Evolutionary conservation across 768 basidiomycete species (phyloP), one percentile per base, ranked within the genome.

Genomic region (Xerocomus spinulosus): DNA sequence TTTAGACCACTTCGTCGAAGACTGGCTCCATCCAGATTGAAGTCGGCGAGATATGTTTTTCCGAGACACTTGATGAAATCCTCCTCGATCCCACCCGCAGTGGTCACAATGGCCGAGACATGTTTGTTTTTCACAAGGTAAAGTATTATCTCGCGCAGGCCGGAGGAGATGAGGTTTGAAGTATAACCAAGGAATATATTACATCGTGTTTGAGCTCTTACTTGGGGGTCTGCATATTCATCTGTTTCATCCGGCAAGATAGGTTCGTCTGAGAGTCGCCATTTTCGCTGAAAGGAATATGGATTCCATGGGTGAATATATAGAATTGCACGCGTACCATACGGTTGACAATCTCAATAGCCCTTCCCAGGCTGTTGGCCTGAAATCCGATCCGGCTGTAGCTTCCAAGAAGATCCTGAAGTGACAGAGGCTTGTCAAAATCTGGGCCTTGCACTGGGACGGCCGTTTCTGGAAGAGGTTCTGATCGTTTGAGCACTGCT

Each of bases 1-100:
- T 99, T 99, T 79, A 99, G 82, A n/a, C 96, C 96, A 51, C 80
- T 79, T 62, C 75, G 83, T 36, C 96, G 80, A 47, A 99, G 70
- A 48, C 84, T 83, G 5, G 92, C 89, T 13, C 96, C 96, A 52
- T 94, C 87, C 46, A 96, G 77, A 62, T 87, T 81, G 68, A 96
- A 99, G 57, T 93, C 91, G 1, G 91, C 91, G 36, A 98, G 76
- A 58, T 94, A 97, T 0, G 96, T 99, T 63, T 87, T 83, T n/a
- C 92, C 94, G 4, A 99, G 79, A 66, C 96, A 98, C 69, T 99
- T 99, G 70, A 99, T 96, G 50, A 98, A 90, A 69, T 99, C 96
- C 71, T 99, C 96, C 64, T 99, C 96, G 57, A 99, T 87, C 8
- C 96, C 96, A 7, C 96, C 96, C 5, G 96, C 96, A 1, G 96